Conservation (phyloP, 345 rosid genomes). For the Barbarea vulgaris region DNA sequence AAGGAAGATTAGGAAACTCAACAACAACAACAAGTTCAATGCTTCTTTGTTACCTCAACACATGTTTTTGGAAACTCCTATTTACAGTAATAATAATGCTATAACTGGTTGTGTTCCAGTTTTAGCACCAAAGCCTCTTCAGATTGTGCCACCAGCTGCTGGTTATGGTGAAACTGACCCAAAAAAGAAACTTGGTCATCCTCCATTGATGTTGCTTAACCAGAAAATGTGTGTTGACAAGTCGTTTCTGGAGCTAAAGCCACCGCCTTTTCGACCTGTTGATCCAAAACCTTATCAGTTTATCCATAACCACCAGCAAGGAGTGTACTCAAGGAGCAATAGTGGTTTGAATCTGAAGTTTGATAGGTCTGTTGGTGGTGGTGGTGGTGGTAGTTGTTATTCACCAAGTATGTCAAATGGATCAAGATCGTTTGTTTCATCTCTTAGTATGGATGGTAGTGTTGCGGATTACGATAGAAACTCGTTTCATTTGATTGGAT, state of each 20-base stretch:
- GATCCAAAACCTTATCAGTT: constrained; percentile 41
- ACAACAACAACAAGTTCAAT: constrained; percentile 38
- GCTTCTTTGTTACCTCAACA: constrained; percentile 53
- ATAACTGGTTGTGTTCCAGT: constrained; percentile 24
- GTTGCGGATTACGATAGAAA: constrained; percentile 48
- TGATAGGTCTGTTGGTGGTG: constrained; percentile 45
- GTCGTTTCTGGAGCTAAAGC: constrained; percentile 50
- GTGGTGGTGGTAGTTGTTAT: constrained; percentile 40
- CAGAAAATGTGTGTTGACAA: constrained; percentile 46
- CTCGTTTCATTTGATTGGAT: constrained; percentile 58
- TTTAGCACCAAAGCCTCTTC: constrained; percentile 66
- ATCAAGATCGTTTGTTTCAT: constrained; percentile 67
- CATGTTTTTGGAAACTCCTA: constrained; percentile 58
- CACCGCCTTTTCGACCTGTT: constrained; percentile 42
- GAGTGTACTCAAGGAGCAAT: constrained; percentile 47
- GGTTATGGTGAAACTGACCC: constrained; percentile 26
- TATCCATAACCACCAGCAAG: constrained; percentile 52
- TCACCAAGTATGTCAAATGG: constrained; percentile 57
- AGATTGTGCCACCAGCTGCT: constrained; percentile 43
- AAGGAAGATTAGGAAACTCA: constrained; percentile 52
- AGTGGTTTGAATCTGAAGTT: constrained; percentile 60
- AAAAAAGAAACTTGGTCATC: constrained; percentile 28
- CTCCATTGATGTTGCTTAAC: constrained; percentile 25
- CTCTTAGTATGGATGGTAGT: constrained; percentile 63
- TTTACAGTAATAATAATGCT: constrained; percentile 17